A percentile compares a stretch with the other conserved stretches of the same genome.
Evolutionary conservation across 2,329 filamentous ascomycete species (phyloP).

Genomic region (Epichloe baconii): DNA sequence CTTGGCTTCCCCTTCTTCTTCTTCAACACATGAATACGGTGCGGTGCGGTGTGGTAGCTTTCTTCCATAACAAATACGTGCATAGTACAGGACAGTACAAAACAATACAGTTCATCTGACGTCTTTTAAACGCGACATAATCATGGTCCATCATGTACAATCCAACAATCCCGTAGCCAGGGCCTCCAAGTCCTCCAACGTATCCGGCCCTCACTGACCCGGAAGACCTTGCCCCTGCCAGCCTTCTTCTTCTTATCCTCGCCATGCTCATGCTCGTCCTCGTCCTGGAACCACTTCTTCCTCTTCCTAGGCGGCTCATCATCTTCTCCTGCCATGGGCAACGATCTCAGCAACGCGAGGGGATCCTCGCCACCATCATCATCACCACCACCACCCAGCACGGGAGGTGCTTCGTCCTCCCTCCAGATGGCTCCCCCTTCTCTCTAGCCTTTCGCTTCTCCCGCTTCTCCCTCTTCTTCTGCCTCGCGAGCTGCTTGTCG

Average conservation of each 20-base stretch:
- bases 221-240: slow-evolving; percentile 39
- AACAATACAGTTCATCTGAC: too few species aligned
- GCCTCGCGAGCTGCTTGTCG: slow-evolving; percentile 70
- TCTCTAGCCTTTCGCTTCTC: slow-evolving; percentile 57
- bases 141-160: not conserved
- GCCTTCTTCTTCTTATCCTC: slow-evolving; percentile 24
- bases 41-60: too few species aligned
- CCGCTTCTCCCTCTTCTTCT: slow-evolving; percentile 65
- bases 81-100: too few species aligned
- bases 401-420: slow-evolving; percentile 17
- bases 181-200: slow-evolving; percentile 65
- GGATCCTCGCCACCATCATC: slow-evolving; percentile 36
- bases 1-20: too few species aligned
- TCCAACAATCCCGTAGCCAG: slow-evolving; percentile 61
- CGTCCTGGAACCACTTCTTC: slow-evolving; percentile 71
- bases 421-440: slow-evolving; percentile 24
- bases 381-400: slow-evolving; percentile 24
- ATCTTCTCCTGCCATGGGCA: slow-evolving; percentile 31
- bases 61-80: too few species aligned
- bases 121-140: too few species aligned
- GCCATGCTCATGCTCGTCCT: slow-evolving; percentile 32
- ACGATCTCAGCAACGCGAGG: slow-evolving; percentile 42
- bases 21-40: too few species aligned
- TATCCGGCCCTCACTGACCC: slow-evolving; percentile 57
- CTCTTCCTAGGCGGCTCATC: slow-evolving; percentile 35